Evolutionary conservation across 257 asterid species (phyloP).

Genomic region (Linderniella brevidens): DNA sequence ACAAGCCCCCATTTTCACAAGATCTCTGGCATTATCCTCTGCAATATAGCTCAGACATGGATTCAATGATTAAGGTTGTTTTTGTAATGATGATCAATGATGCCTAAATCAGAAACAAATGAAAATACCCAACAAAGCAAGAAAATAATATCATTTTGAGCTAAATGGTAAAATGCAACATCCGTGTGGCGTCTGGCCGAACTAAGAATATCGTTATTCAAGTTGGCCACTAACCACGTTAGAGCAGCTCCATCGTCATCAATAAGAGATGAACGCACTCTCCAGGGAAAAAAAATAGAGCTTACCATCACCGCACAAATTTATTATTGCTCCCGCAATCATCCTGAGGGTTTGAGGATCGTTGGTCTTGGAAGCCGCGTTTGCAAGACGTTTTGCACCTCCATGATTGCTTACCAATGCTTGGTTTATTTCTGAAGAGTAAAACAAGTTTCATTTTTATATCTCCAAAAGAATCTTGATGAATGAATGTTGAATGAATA

Average conservation of each 20-base stretch:
- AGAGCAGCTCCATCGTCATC: constrained; percentile 46
- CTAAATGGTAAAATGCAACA: constrained; percentile 86
- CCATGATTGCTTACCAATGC: constrained; percentile 54
- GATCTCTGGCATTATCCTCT: no score
- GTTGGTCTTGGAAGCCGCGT: constrained; percentile 47
- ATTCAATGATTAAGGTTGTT: no score
- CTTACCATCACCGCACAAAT: constrained; percentile 87
- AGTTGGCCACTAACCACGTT: constrained; percentile 57
- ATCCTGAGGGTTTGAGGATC: constrained; percentile 84
- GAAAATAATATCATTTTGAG: constrained; percentile 58
- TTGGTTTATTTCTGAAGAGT: constrained; percentile 55
- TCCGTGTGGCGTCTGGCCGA: constrained; percentile 70
- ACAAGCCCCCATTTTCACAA: no score
- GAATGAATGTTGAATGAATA: constrained; percentile 1
- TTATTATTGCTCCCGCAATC: constrained; percentile 97
- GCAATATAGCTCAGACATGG: no score
- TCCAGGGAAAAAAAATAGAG: constrained; percentile 9
- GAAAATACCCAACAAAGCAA: not conserved
- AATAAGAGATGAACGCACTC: constrained; percentile 58
- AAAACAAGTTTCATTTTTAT: constrained; percentile 6
- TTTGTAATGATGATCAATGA: not conserved
- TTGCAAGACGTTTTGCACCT: constrained; percentile 61
- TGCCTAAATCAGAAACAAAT: not conserved
- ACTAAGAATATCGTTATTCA: constrained; percentile 27
- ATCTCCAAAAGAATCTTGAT: not conserved